Percentiles rank a stretch among this genome's conserved stretches.
phyloP scores from a whole-genome alignment of 768 basidiomycete species.

The Tulasnella sp. region DNA sequence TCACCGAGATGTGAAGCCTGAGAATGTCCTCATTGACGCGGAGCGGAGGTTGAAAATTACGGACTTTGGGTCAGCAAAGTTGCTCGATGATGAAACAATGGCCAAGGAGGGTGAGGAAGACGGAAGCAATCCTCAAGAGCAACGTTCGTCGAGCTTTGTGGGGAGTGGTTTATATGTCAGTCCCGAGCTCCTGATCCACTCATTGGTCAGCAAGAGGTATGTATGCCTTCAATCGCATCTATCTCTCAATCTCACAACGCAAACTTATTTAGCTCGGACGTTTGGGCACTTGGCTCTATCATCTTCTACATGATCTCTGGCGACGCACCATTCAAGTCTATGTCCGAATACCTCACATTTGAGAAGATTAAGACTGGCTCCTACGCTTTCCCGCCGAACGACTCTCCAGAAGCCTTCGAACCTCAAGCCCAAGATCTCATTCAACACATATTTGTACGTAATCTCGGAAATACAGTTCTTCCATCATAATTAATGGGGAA shows the following conservation, averaged over 20 bases:
- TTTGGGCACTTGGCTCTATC: conserved; percentile 94
- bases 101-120: not conserved
- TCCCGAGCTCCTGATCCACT: conserved; percentile 69
- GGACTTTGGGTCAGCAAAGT: conserved; percentile 89
- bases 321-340: conserved; percentile 80
- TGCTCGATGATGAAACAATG: conserved; percentile 24
- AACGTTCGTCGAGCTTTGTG: conserved; percentile 58
- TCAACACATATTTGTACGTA: conserved; percentile 57
- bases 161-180: conserved; percentile 86
- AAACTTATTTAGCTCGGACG: conserved; percentile 55
- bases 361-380: conserved; percentile 85
- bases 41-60: conserved; percentile 86
- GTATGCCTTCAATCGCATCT: conserved; percentile 20
- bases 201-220: conserved; percentile 64
- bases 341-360: conserved; percentile 90
- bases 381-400: conserved; percentile 46
- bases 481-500: no score
- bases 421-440: conserved; percentile 71
- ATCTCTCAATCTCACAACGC: not conserved
- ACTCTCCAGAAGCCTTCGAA: conserved; percentile 67
- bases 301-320: conserved; percentile 89
- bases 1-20: conserved; percentile 81
- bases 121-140: not conserved
- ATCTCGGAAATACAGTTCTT: no score
- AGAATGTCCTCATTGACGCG: conserved; percentile 83